Base-by-base conservation (phyloP, 2,329 filamentous ascomycete genomes). In the Aspergillus japonicus region DNA sequence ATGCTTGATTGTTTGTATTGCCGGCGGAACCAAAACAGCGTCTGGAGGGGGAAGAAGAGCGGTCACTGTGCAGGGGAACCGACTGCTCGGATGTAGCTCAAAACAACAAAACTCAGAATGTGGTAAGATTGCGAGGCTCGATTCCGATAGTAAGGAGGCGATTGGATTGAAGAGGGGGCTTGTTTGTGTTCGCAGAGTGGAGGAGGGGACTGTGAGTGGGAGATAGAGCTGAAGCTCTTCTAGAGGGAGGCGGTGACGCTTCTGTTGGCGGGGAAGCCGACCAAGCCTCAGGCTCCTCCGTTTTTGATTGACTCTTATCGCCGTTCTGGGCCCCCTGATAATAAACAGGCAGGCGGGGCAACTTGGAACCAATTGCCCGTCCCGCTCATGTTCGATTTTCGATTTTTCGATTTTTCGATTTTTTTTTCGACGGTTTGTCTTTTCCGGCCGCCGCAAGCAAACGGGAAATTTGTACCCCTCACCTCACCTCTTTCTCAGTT, bases 1-100 rank as follows among this genome's bases (percentile, higher is more conserved):
- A 91, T 91, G 63, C 58, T 62, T 48, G 33, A 44, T 53, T 57
- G 58, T 61, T 60, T 60, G 50, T 61, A 53, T 56, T 54, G 66
- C 59, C 53, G 54, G 54, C 49, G 57, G 55, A 55, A 55, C 53
- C 53, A 53, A 50, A 59, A 54, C 24, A 53, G 39, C 23, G 50
- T 35, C 11, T 26, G n/a, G 49, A 47, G 50, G 59, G 62, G 33
- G 26, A 50, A 50, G 53, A 66, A 61, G 57, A 52, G 48, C 47
- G 49, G 57, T 57, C 50, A 51, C 50, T 55, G 33, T 47, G 54
- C 48, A 49, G 19, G 7, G 29, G 50, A 29, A 8, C 7, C 26
- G 21, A 31, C n/a, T 42, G 47, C 39, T 19, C 39, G 39, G 39
- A 7, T 44, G 19, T 12, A 55, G n/a, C 2, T 53, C 24, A 16